phyloP scores from a whole-genome alignment of 148 eudicot species.

The Polygonum aviculare region DNA sequence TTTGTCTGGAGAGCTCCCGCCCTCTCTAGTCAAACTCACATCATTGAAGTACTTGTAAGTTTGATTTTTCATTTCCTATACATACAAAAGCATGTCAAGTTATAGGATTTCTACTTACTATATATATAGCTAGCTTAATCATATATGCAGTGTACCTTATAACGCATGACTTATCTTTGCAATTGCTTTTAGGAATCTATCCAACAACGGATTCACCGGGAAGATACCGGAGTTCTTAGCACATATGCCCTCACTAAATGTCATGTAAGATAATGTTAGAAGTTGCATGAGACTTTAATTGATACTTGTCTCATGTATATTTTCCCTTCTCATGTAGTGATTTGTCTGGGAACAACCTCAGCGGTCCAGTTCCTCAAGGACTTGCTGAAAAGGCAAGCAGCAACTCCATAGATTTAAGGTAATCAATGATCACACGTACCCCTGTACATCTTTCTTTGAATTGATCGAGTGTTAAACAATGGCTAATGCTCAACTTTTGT shows the following conservation, averaged over 20 bases:
- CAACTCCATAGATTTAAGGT: neutral
- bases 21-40: neutral
- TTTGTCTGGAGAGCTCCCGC: neutral
- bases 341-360: neutral
- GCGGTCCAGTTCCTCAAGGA: neutral
- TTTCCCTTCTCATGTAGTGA: neutral
- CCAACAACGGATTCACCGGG: conserved; percentile 9
- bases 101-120: too few species aligned
- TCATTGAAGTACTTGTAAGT: conserved; percentile 1
- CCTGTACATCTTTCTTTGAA: neutral
- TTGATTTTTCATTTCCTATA: neutral
- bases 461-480: neutral
- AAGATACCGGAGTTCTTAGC: neutral
- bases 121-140: too few species aligned
- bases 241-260: neutral
- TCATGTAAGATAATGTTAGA: neutral
- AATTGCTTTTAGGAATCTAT: conserved; percentile 4
- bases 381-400: conserved; percentile 4
- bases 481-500: neutral
- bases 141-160: neutral
- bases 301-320: neutral
- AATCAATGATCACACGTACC: neutral
- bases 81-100: too few species aligned
- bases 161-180: neutral
- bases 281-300: neutral